Percentiles rank a stretch among this genome's conserved stretches.
phyloP scores from a whole-genome alignment of 2,329 filamentous ascomycete species.

The Cladosporium halotolerans region DNA sequence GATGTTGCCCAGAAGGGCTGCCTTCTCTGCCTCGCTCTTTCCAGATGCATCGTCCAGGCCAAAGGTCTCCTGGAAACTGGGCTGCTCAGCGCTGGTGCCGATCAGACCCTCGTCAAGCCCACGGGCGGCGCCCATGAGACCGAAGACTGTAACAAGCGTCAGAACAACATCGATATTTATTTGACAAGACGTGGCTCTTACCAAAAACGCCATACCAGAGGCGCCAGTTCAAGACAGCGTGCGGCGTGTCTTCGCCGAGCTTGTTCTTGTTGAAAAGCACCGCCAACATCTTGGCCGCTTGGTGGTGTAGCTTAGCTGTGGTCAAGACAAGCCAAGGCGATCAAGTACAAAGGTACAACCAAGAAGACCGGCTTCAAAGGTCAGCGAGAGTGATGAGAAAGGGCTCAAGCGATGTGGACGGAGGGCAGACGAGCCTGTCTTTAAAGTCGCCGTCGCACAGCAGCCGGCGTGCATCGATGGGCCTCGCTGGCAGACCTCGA shows the following conservation, averaged over 20 bases:
- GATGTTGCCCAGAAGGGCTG: conserved; percentile 58
- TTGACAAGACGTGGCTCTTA: conserved; percentile 14
- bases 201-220: conserved; percentile 67
- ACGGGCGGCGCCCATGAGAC: conserved; percentile 65
- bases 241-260: conserved; percentile 56
- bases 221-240: conserved; percentile 68
- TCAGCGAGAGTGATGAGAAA: background rate
- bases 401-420: background rate
- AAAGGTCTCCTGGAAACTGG: conserved; percentile 57
- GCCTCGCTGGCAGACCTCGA: background rate
- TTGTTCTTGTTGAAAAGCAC: conserved; percentile 33
- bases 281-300: conserved; percentile 18
- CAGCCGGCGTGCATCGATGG: no score
- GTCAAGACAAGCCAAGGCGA: conserved; percentile 2
- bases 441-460: no score
- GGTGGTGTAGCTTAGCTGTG: conserved; percentile 8
- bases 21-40: conserved; percentile 50
- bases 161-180: conserved; percentile 1
- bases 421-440: background rate
- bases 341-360: conserved; percentile 4
- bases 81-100: conserved; percentile 49
- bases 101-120: conserved; percentile 79
- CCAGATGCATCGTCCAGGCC: conserved; percentile 48
- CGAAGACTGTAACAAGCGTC: conserved; percentile 21
- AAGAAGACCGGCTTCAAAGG: background rate